A percentile compares a stretch with the other conserved stretches of the same genome.
Conservation (phyloP, 345 rosid species). For the Erucastrum elatum region DNA sequence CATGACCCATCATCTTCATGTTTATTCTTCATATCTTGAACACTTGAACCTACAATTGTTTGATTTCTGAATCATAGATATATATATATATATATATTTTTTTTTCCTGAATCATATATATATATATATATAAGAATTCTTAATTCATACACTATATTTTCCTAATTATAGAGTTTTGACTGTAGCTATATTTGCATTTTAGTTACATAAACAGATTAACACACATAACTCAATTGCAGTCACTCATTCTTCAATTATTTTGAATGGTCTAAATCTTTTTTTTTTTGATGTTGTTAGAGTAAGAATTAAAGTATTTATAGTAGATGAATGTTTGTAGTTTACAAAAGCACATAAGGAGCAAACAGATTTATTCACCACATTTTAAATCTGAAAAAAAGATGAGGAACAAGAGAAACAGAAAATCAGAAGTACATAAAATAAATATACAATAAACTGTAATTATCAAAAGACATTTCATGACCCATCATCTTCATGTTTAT, state of each 20-base stretch:
- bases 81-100: neutral
- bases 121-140: no score
- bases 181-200: no score
- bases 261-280: neutral
- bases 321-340: constrained; percentile 12
- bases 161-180: no score
- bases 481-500: constrained; percentile 13
- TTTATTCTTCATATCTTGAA: no score
- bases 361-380: constrained; percentile 35
- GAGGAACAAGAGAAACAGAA: constrained; percentile 6
- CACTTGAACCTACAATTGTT: neutral
- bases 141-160: no score
- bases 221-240: neutral
- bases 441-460: constrained; percentile 11
- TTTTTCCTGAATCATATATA: no score
- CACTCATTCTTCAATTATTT: neutral
- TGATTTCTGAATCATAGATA: no score
- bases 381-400: constrained; percentile 35
- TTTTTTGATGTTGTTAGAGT: neutral
- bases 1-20: constrained; percentile 6
- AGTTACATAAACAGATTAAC: neutral
- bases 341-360: constrained; percentile 21
- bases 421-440: neutral
- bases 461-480: constrained; percentile 12
- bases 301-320: neutral